These are phyloP conservation scores for Alnus glutinosa DNA, from an alignment of 306 rosid species.

Conservation along the genomic window DNA sequence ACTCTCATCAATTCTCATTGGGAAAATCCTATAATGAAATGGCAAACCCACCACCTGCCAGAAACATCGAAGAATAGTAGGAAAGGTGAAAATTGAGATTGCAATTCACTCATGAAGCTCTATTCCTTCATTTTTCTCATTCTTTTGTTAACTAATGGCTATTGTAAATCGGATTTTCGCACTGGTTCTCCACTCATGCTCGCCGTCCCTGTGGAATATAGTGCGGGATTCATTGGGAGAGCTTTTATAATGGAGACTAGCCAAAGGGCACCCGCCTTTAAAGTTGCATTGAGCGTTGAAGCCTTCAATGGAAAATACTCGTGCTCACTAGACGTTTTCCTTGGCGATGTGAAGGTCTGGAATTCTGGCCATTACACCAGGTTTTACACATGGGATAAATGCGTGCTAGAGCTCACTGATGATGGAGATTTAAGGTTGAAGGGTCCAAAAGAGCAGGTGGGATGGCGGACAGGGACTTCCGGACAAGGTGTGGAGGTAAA, in stretches of 20 bases:
- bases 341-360: conserved; percentile 92
- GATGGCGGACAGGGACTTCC: conserved; percentile 92
- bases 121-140: conserved; percentile 35
- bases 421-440: conserved; percentile 82
- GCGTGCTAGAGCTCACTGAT: conserved; percentile 56
- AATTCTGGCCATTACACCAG: conserved; percentile 70
- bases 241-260: conserved; percentile 57
- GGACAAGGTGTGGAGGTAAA: conserved; percentile 93
- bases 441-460: conserved; percentile 64
- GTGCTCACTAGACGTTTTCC: conserved; percentile 74
- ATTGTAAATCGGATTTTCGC: conserved; percentile 47
- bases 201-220: conserved; percentile 56
- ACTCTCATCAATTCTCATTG: conserved; percentile 40
- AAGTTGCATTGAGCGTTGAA: conserved; percentile 68
- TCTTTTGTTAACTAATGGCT: conserved; percentile 37
- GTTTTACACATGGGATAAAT: conserved; percentile 57
- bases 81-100: conserved; percentile 19
- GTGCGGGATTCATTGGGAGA: conserved; percentile 55
- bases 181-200: conserved; percentile 49
- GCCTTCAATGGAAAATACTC: conserved; percentile 51
- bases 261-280: conserved; percentile 52
- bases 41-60: conserved; percentile 47
- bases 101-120: conserved; percentile 51
- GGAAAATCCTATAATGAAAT: conserved; percentile 28
- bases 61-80: conserved; percentile 17